Conservation (phyloP, 495 filamentous ascomycete genomes). For the Podospora conica region DNA sequence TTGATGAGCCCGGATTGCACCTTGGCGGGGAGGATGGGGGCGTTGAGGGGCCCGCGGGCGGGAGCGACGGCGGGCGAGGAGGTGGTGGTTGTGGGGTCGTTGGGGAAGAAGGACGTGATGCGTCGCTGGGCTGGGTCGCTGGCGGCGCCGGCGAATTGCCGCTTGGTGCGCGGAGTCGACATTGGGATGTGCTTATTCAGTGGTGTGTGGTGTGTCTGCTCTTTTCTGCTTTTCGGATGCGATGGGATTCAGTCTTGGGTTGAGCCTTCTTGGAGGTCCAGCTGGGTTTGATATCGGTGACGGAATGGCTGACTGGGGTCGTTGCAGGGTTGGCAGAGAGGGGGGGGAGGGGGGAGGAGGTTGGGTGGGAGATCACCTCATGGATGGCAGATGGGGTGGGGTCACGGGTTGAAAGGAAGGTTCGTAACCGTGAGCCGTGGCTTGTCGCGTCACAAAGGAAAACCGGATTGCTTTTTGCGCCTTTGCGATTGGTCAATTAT, state of each 20-base stretch:
- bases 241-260: background rate
- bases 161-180: conserved; percentile 42
- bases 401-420: conserved; percentile 1
- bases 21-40: conserved; percentile 49
- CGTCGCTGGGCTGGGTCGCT: conserved; percentile 44
- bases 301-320: background rate
- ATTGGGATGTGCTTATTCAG: conserved; percentile 18
- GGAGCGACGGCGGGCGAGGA: conserved; percentile 5
- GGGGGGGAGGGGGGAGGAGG: background rate
- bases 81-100: conserved; percentile 8
- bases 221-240: background rate
- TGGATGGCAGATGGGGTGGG: background rate
- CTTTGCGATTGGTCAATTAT: conserved; percentile 10
- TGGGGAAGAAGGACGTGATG: conserved; percentile 45
- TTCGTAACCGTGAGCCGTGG: conserved; percentile 8
- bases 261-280: background rate
- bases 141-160: conserved; percentile 46
- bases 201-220: background rate
- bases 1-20: conserved; percentile 73
- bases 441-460: conserved; percentile 20
- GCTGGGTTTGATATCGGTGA: background rate
- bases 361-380: background rate
- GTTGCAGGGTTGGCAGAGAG: background rate
- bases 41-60: conserved; percentile 30
- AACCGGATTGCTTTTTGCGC: conserved; percentile 12